phyloP scores from a whole-genome alignment of 2,329 filamentous ascomycete genomes.

The Sporothrix sp. region DNA sequence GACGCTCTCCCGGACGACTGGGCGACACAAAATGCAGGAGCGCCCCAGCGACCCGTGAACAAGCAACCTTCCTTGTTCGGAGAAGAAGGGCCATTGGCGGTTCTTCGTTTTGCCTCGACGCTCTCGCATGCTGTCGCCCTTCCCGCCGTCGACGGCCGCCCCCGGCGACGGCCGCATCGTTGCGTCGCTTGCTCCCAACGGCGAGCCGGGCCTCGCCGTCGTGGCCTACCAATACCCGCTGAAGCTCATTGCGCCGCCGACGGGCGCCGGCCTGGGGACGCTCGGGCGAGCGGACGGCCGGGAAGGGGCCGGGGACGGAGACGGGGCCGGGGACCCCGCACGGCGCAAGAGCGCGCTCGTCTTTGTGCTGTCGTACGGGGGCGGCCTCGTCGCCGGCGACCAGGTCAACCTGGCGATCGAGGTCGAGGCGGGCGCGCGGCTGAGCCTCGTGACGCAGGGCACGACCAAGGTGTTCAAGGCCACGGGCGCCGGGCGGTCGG shows the following conservation, averaged over 20 bases:
- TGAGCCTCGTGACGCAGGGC: slow-evolving; percentile 62
- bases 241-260: slow-evolving; percentile 75
- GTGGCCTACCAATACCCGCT: slow-evolving; percentile 89
- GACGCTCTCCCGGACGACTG: not conserved
- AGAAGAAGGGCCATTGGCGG: not conserved
- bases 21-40: not conserved
- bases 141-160: slow-evolving; percentile 60
- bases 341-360: slow-evolving; percentile 60
- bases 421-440: slow-evolving; percentile 53
- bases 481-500: not conserved
- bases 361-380: slow-evolving; percentile 89
- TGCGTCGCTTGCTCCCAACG: slow-evolving; percentile 60
- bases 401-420: slow-evolving; percentile 62
- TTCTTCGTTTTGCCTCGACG: not conserved
- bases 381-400: slow-evolving; percentile 84
- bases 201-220: slow-evolving; percentile 59
- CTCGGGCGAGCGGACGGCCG: not conserved
- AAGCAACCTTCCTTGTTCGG: no score
- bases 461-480: slow-evolving; percentile 96
- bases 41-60: no score
- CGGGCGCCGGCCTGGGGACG: not conserved
- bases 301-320: not conserved
- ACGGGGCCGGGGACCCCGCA: slow-evolving; percentile 22
- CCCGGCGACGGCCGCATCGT: slow-evolving; percentile 73
- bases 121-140: slow-evolving; percentile 53